A percentile compares a stretch with the other conserved stretches of the same genome.
Conservation (phyloP, 345 rosid species). For the Erucastrum elatum region DNA sequence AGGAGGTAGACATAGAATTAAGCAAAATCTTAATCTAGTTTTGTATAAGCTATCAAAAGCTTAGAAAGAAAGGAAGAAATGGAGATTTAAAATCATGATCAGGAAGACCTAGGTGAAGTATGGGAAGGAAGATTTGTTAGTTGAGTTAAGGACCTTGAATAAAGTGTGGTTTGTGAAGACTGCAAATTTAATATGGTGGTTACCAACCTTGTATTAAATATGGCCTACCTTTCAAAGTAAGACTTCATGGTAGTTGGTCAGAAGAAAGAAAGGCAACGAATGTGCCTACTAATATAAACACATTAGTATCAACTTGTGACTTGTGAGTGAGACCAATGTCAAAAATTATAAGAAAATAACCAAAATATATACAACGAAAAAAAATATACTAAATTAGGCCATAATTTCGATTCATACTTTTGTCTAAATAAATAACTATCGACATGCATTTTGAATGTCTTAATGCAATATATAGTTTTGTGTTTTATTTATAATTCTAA, state of each 20-base stretch:
- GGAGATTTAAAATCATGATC: background rate
- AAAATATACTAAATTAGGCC: background rate
- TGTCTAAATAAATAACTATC: background rate
- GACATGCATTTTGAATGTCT: too few species aligned
- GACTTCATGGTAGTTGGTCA: constrained; percentile 1
- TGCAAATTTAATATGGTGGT: constrained; percentile 13
- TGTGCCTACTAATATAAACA: too few species aligned
- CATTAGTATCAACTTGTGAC: background rate
- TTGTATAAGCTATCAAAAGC: background rate
- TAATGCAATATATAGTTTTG: too few species aligned
- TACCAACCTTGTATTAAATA: background rate
- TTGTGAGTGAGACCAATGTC: background rate
- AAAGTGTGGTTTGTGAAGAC: background rate
- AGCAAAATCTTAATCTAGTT: background rate
- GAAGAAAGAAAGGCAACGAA: too few species aligned
- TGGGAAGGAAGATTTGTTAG: background rate
- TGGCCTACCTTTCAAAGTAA: constrained; percentile 1
- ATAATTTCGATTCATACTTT: background rate
- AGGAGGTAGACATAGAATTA: background rate
- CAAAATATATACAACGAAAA: background rate
- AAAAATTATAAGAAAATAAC: background rate
- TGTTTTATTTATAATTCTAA: too few species aligned
- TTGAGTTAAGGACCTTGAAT: background rate
- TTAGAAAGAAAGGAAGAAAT: background rate
- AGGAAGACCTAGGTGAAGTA: background rate